Base-by-base conservation (phyloP, 495 filamentous ascomycete genomes). In the Amniculicola lignicola region DNA sequence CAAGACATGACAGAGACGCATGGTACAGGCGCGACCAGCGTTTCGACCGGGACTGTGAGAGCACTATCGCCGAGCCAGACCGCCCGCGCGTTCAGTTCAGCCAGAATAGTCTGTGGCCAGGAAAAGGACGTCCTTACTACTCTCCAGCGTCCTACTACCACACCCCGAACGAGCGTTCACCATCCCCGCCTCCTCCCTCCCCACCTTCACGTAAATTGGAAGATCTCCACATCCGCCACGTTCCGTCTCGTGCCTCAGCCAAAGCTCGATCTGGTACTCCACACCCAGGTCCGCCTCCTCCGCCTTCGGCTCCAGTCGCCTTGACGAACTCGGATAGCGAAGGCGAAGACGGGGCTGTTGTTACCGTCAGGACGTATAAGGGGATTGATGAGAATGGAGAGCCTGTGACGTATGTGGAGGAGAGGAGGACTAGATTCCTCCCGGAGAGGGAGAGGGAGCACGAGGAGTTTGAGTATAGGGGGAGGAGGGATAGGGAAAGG, bases 321-420 rank as follows among this genome's bases (percentile, higher is more conserved):
- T 25, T 39, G 31, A 10, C 48, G 2, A 9, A 15, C 24, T 28
- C 29, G 21, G 7, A 27, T 40, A 21, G 15, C 15, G 5, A 52
- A 44, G 23, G 46, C 36, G n/a, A 15, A 45, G 11, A 41, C 46
- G 24, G 51, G 38, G 56, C 52, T 42, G 2, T 60, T 33, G 57
- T 55, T 7, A 28, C 28, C 14, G 46, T 64, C 19, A 39, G 51
- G 44, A 49, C 21, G 7, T 60, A 27, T 21, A 40, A 35, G 21
- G 57, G 39, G 2, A 3, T 52, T 2, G 61, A 60, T 42, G 61
- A 64, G 22, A 36, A 44, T 27, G 61, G 61, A 6, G 0, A 33
- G n/a, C 48, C 48, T n/a, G 37, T 19, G 39, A 59, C 43, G 9
- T 58, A 19, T 39, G 43, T 54, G 22, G 54, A 63, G 48, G 49